Evolutionary conservation across 768 basidiomycete species (phyloP), one percentile per base, ranked within the genome.

Genomic region (Lactarius deliciosus): DNA sequence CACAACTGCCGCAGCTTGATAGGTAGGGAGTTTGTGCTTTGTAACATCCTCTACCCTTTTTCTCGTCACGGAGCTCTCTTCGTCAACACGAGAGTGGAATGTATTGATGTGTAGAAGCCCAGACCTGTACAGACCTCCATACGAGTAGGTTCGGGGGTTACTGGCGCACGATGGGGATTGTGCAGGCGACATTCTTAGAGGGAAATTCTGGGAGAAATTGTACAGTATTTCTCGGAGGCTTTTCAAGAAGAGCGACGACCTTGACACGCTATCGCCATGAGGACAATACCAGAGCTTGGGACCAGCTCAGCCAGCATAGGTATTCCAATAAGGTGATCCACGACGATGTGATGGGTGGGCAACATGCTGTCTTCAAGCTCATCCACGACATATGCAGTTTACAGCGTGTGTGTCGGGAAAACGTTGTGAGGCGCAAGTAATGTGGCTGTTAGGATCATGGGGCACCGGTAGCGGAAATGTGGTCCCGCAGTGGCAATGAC

Each of bases 1-100:
- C 57, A 66, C 65, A 22, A 66, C 65, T 43, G 65, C 65, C 16
- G 61, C 65, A 53, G 65, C 65, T n/a, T 66, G 65, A 40, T 66
- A 66, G 2, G 40, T 66, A 28, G 57, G 57, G 32, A 66, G 65
- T 40, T 66, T 66, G 50, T 43, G n/a, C 57, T 66, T 62, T 30
- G 32, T n/a, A 18, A 59, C 13, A 15, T 28, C 28, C 40, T 66
- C 65, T 5, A 57, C 50, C 40, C 34, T 66, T 32, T 43, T 59
- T 11, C 30, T 59, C 38, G 57, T 54, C 25, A 22, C 6, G 13
- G 30, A 5, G 18, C 56, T 25, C 38, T 34, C 65, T 5, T 61
- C 64, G 18, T 65, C 60, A 6, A 36, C 2, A 28, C 9, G 25
- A 32, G 25, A 22, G 25, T 25, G 57, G 16, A 61, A n/a, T 9